phyloP scores from a whole-genome alignment of 495 filamentous ascomycete genomes.

The Penicillium cinerascens region DNA sequence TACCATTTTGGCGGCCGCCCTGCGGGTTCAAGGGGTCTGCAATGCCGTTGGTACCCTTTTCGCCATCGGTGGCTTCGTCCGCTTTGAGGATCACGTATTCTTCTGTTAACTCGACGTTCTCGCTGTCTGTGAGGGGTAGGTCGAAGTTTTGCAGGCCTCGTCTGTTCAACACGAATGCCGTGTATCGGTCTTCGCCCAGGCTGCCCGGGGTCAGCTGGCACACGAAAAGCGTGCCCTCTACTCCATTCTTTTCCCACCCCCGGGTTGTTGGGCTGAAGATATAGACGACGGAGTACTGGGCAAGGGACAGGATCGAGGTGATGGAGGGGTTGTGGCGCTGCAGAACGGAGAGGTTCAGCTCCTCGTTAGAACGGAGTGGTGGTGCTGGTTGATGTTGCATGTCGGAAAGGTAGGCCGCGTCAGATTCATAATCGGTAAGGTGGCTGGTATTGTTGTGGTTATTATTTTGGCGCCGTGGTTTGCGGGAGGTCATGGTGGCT shows the following conservation, averaged over 20 bases:
- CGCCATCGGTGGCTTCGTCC: conserved; percentile 16
- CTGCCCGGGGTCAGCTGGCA: conserved; percentile 53
- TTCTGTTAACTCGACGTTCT: conserved; percentile 57
- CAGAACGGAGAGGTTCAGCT: conserved; percentile 78
- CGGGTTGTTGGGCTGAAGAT: conserved; percentile 57
- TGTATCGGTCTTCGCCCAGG: conserved; percentile 50
- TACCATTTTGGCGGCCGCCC: conserved; percentile 7
- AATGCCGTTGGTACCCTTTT: conserved; percentile 14
- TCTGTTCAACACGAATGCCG: conserved; percentile 59
- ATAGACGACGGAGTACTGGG: conserved; percentile 78
- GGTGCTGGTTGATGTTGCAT: conserved; percentile 35
- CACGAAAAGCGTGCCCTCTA: conserved; percentile 81
- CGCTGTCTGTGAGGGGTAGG: conserved; percentile 45
- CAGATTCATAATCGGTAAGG: conserved; percentile 67
- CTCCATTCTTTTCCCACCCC: conserved; percentile 71
- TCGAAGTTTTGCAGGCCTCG: conserved; percentile 59
- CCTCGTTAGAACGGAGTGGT: conserved; percentile 63
- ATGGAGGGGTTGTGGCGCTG: conserved; percentile 69
- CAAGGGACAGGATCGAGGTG: conserved; percentile 64
- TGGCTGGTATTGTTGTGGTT: conserved; percentile 24
- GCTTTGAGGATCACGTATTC: conserved; percentile 59
- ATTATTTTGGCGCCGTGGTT: conserved; percentile 34
- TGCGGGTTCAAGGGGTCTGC: conserved; percentile 18
- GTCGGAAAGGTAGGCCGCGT: conserved; percentile 46
- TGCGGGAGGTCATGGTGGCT: conserved; percentile 27